A percentile compares a stretch with the other conserved stretches of the same genome.
Conservation (phyloP, 768 basidiomycete species). For the Lactarius vividus region DNA sequence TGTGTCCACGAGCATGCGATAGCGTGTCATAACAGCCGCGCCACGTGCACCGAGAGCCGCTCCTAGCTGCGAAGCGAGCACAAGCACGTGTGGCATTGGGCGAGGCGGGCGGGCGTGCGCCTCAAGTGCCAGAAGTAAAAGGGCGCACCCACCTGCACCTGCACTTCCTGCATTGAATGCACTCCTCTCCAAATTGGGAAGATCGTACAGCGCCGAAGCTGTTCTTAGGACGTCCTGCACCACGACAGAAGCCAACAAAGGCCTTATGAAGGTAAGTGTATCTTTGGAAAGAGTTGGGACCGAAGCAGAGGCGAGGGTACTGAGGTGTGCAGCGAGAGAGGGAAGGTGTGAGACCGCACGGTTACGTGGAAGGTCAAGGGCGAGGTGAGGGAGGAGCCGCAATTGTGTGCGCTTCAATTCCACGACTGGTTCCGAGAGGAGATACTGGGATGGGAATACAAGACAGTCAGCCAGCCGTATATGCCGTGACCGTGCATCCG, state of each 20-base stretch:
- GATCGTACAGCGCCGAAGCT: constrained; percentile 45
- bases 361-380: constrained; percentile 20
- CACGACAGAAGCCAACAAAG: constrained; percentile 25
- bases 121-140: constrained; percentile 70
- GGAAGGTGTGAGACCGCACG: constrained; percentile 25
- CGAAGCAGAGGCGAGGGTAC: constrained; percentile 40
- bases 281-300: constrained; percentile 32
- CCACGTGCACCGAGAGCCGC: constrained; percentile 55
- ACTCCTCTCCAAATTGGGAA: constrained; percentile 34
- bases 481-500: not conserved
- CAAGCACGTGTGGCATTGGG: constrained; percentile 10
- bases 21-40: constrained; percentile 61
- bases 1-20: constrained; percentile 61
- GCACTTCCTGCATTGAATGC: constrained; percentile 31
- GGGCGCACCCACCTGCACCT: constrained; percentile 50
- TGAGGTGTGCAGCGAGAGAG: constrained; percentile 36
- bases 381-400: constrained; percentile 28
- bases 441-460: constrained; percentile 11
- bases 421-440: constrained; percentile 25
- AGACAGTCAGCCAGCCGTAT: not conserved
- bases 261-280: constrained; percentile 8
- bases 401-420: constrained; percentile 34
- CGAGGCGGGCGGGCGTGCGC: constrained; percentile 47
- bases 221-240: constrained; percentile 41
- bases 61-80: constrained; percentile 40